A percentile compares a stretch with the other conserved stretches of the same genome.
Conservation (phyloP, 148 eudicot genomes). For the Heliamphora exappendiculata region DNA sequence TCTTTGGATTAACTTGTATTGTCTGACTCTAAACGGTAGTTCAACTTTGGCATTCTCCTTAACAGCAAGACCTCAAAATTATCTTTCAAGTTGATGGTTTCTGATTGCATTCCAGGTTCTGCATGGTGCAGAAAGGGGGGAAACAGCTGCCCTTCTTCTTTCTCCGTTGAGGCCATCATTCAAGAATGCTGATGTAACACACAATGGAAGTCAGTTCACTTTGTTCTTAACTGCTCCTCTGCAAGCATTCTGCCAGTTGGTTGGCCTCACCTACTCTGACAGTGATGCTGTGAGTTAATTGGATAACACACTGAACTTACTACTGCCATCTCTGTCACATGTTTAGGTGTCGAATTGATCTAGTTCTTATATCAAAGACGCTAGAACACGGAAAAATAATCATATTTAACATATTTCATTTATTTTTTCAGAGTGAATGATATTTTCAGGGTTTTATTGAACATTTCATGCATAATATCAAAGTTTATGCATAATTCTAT, state of each 20-base stretch:
- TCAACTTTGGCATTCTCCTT: neutral
- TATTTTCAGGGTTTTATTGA: too few relatives aligned
- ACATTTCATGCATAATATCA: too few relatives aligned
- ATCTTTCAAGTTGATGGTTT: slow-evolving; percentile 5
- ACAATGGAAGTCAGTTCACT: slow-evolving; percentile 82
- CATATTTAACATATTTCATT: too few relatives aligned
- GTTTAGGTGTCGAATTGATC: too few relatives aligned
- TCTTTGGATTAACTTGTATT: neutral
- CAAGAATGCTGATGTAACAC: slow-evolving; percentile 41
- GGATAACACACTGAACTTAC: neutral
- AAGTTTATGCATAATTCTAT: too few relatives aligned
- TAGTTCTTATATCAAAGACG: too few relatives aligned
- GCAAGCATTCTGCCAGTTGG: slow-evolving; percentile 86
- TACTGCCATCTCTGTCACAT: too few relatives aligned
- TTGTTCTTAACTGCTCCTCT: slow-evolving; percentile 83
- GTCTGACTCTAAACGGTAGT: neutral
- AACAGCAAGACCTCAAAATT: neutral
- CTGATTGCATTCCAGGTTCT: slow-evolving; percentile 51
- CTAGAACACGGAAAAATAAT: too few relatives aligned
- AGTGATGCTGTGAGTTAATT: slow-evolving; percentile 42
- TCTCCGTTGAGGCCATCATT: slow-evolving; percentile 66
- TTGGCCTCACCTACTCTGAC: slow-evolving; percentile 49
- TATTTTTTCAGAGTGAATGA: too few relatives aligned
- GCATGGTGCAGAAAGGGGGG: slow-evolving; percentile 94
- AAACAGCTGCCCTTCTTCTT: slow-evolving; percentile 68